Base-by-base conservation (phyloP, 2,329 filamentous ascomycete genomes). In the Calonectria henricotiae region DNA sequence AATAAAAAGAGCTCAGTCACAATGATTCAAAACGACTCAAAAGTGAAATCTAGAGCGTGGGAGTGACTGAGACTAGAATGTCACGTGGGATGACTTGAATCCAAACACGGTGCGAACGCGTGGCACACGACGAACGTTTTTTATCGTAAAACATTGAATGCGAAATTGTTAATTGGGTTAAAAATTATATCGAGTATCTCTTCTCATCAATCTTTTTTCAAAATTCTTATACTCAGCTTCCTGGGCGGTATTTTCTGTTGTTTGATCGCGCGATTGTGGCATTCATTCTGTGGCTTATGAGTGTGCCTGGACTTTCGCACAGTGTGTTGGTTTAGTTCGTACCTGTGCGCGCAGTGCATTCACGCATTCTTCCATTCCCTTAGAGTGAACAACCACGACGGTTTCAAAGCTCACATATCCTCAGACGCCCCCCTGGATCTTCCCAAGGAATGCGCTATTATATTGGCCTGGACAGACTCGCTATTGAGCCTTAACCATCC, bases 231-330 rank as follows among this genome's bases (percentile, higher is more conserved):
- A 20, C 39, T 8, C 7, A 30, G 27, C 35, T 37, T 37, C 11
- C 8, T 20, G 11, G 5, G 35, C 27, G 4, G 11, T 37, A 37
- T 11, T 11, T 37, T 7, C 35, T 37, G 12, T 11, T 37, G 35
- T 9, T 37, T 37, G 9, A 37, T 37, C 17, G 12, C 23, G 13
- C 12, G 8, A 7, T 13, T 17, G 32, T 13, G 12, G 12, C 51
- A 25, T 25, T 32, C 5, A 4, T 6, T 1, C n/a, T 23, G 32
- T 3, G 13, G 30, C 5, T 17, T 11, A 11, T 7, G 12, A 0
- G 23, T 37, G 30, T 55, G 51, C 51, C 51, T 55, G 7, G 32
- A 55, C 11, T 58, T 20, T 25, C 35, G 35, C 51, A 39, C 51
- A 25, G 51, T 41, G 5, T 5, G 32, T 9, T 37, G 5, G 1